These are phyloP conservation scores for Xylariaceae sp. DNA, from an alignment of 2,329 filamentous ascomycete genomes.

Conservation along the genomic window DNA sequence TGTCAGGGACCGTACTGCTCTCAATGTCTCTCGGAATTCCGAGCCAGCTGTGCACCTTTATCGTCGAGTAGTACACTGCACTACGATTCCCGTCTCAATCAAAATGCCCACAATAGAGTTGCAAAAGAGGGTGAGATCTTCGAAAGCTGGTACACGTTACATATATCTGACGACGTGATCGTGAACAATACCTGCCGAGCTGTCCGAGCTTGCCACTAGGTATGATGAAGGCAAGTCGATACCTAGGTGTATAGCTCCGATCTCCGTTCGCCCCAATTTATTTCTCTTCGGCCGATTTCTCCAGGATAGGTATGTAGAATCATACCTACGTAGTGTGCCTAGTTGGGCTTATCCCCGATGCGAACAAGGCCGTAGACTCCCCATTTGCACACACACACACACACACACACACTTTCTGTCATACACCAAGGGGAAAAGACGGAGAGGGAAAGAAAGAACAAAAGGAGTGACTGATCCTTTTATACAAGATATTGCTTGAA, in stretches of 20 bases:
- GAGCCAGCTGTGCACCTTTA: too few species aligned
- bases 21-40: too few species aligned
- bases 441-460: not conserved
- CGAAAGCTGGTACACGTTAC: too few species aligned
- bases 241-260: not conserved
- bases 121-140: too few species aligned
- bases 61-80: too few species aligned
- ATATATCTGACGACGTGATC: not conserved
- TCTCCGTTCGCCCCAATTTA: conserved; percentile 17
- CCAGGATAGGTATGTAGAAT: not conserved
- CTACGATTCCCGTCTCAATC: too few species aligned
- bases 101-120: too few species aligned
- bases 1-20: too few species aligned
- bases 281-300: not conserved
- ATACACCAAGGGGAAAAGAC: too few species aligned
- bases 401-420: not conserved
- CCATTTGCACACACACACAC: not conserved
- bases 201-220: not conserved
- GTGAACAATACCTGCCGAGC: not conserved
- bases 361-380: not conserved
- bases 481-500: not conserved
- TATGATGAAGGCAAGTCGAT: too few species aligned
- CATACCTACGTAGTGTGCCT: not conserved
- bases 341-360: not conserved
- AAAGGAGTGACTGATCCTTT: not conserved